phyloP scores from a whole-genome alignment of 805 yeast genomes.

The Yamadazyma nakazawae region DNA sequence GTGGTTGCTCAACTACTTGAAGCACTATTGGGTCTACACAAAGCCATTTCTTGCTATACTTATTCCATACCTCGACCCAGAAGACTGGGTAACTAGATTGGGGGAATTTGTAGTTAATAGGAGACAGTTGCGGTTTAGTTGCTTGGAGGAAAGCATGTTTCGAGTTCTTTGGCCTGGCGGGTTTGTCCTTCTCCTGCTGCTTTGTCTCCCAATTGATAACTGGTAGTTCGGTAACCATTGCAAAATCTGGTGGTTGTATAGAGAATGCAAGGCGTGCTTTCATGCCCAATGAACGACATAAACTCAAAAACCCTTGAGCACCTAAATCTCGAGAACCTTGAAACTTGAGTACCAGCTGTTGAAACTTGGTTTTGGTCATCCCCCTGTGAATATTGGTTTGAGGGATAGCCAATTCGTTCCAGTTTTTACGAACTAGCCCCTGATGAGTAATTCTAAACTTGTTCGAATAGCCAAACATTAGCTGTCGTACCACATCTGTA shows the following conservation, averaged over 20 bases:
- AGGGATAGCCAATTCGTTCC: conserved; percentile 27
- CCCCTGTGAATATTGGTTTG: conserved; percentile 22
- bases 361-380: conserved; percentile 43
- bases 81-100: conserved; percentile 60
- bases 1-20: conserved; percentile 58
- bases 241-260: conserved; percentile 86
- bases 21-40: conserved; percentile 78
- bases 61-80: conserved; percentile 96
- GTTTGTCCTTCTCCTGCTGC: conserved; percentile 1
- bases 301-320: conserved; percentile 82
- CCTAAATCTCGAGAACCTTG: conserved; percentile 75
- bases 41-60: conserved; percentile 68
- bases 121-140: background rate
- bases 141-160: conserved; percentile 5
- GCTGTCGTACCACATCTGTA: conserved; percentile 69
- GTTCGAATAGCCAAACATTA: conserved; percentile 60
- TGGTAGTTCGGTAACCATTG: conserved; percentile 26
- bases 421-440: conserved; percentile 34
- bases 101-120: conserved; percentile 15
- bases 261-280: conserved; percentile 77
- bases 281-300: conserved; percentile 68
- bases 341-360: conserved; percentile 38
- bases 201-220: conserved; percentile 7
- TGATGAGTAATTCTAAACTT: conserved; percentile 47
- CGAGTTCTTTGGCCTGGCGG: conserved; percentile 3